Conservation (phyloP, 371 early-diverging fungal species). For the Mucor ambiguus region DNA sequence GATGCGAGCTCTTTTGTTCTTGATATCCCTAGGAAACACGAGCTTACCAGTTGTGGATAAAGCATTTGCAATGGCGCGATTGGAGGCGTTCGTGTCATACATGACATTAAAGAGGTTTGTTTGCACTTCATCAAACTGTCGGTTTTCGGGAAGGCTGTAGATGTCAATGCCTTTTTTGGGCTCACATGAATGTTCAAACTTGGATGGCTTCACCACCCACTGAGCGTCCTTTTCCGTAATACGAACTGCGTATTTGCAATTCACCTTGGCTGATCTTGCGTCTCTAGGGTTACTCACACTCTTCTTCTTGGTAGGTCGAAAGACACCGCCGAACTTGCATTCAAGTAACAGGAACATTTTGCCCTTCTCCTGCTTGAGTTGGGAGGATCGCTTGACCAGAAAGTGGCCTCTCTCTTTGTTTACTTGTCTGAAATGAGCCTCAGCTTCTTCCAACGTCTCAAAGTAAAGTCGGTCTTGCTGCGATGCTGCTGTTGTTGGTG, state of each 20-base stretch:
- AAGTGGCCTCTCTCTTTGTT: conserved; percentile 1
- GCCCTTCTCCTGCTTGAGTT: background rate
- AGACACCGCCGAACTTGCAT: background rate
- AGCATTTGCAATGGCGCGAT: conserved; percentile 1
- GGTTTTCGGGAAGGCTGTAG: conserved; percentile 1
- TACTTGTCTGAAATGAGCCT: background rate
- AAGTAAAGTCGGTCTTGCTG: background rate
- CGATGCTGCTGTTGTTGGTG: background rate
- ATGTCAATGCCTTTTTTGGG: background rate
- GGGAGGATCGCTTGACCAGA: background rate
- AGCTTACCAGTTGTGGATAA: background rate
- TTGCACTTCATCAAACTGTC: conserved; percentile 2
- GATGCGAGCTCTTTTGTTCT: background rate
- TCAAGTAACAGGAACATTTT: conserved; percentile 1
- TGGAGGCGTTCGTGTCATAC: background rate
- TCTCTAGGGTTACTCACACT: background rate
- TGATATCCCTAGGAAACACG: conserved; percentile 1
- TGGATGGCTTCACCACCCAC: conserved; percentile 2
- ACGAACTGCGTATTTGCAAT: conserved; percentile 1
- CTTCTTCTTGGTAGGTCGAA: conserved; percentile 1
- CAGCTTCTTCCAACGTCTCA: background rate
- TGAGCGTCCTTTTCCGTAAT: background rate
- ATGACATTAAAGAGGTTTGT: conserved; percentile 3
- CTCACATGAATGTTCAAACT: background rate
- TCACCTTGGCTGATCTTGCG: conserved; percentile 3